Percentiles rank a stretch among this genome's conserved stretches.
Evolutionary conservation across 2,329 filamentous ascomycete species (phyloP).

Genomic region (Aspergillus sp.): DNA sequence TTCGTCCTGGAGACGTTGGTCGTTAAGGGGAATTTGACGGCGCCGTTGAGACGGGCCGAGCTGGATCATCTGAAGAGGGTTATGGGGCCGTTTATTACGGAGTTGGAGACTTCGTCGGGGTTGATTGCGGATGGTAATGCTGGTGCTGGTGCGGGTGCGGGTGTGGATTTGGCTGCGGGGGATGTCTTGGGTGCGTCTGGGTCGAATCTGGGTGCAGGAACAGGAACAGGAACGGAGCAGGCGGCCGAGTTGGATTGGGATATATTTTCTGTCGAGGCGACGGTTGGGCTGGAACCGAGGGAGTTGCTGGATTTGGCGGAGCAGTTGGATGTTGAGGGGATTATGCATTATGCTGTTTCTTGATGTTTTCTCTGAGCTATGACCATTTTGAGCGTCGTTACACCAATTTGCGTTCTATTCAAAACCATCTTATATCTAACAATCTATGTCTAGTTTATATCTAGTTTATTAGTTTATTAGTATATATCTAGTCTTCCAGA

Average conservation of each 20-base stretch:
- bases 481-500: not conserved
- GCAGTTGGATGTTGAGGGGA: slow-evolving; percentile 19
- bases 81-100: not conserved
- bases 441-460: too few species aligned
- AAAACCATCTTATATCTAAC: too few species aligned
- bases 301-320: slow-evolving; percentile 26
- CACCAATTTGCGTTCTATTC: too few species aligned
- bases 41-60: slow-evolving; percentile 39
- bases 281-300: slow-evolving; percentile 24
- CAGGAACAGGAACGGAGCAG: slow-evolving; percentile 29
- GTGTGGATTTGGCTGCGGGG: not conserved
- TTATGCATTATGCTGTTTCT: not conserved
- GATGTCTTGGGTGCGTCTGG: too few species aligned
- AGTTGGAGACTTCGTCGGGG: too few species aligned
- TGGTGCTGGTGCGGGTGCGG: too few species aligned
- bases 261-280: slow-evolving; percentile 21
- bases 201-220: too few species aligned
- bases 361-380: not conserved
- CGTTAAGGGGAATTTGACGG: slow-evolving; percentile 38
- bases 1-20: slow-evolving; percentile 42
- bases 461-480: too few species aligned
- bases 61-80: slow-evolving; percentile 13
- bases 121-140: not conserved
- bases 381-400: too few species aligned
- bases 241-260: slow-evolving; percentile 24